Evolutionary conservation across 2,329 filamentous ascomycete species (phyloP).

Genomic region (Fusarium falciforme): DNA sequence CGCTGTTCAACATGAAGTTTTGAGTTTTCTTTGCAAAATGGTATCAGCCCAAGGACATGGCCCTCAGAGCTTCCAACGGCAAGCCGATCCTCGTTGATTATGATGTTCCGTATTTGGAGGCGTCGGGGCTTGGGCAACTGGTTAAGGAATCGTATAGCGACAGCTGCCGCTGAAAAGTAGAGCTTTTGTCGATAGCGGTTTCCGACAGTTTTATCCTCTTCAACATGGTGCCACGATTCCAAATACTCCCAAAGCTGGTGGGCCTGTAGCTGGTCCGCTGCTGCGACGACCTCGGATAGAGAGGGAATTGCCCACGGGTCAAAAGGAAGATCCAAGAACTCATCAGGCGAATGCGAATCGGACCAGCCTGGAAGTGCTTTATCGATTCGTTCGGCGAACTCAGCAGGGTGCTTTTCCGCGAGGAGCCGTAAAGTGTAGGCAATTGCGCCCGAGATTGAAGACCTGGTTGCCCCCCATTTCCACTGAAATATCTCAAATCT

Average conservation of each 20-base stretch:
- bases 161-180: conserved; percentile 8
- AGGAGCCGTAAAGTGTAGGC: neutral
- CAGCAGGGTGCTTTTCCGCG: neutral
- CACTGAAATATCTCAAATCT: accelerated
- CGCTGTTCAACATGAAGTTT: conserved; percentile 8
- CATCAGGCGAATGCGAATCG: neutral
- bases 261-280: neutral
- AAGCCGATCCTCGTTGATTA: neutral
- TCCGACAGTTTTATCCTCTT: neutral
- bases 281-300: neutral
- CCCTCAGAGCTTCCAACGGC: neutral
- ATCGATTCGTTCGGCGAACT: neutral
- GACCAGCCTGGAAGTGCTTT: neutral
- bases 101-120: neutral
- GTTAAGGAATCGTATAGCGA: conserved; percentile 4
- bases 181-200: neutral
- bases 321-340: neutral
- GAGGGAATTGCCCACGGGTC: conserved; percentile 2
- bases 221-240: neutral
- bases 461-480: neutral
- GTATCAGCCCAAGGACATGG: conserved; percentile 11
- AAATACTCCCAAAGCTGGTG: neutral
- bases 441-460: neutral
- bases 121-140: neutral
- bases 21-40: conserved; percentile 21